phyloP scores from a whole-genome alignment of 1,284 basidiomycete genomes.

The Apiotrichum veenhuisii region DNA sequence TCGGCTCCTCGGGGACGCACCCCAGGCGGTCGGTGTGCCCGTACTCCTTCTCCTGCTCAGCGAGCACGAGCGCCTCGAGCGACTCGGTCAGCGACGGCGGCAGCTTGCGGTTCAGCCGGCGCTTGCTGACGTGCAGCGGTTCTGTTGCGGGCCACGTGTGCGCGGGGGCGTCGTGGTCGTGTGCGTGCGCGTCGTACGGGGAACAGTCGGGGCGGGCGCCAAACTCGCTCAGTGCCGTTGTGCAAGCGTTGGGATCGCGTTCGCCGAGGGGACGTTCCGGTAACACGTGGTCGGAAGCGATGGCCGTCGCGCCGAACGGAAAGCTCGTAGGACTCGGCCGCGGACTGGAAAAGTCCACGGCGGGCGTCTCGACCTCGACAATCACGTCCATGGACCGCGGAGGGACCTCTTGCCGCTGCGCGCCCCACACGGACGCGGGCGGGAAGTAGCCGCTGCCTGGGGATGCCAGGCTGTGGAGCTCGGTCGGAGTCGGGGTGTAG shows the following conservation, averaged over 20 bases:
- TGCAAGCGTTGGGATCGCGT: too few relatives aligned
- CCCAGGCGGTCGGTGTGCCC: constrained; percentile 1
- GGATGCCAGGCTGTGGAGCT: neutral
- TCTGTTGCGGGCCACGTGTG: neutral
- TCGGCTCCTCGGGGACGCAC: constrained; percentile 4
- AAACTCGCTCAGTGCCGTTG: too few relatives aligned
- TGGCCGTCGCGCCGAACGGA: too few relatives aligned
- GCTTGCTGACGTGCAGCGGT: neutral
- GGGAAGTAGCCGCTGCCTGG: neutral
- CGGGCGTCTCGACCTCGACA: neutral
- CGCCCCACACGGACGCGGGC: neutral
- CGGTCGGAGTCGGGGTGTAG: too few relatives aligned
- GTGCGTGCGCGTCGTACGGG: too few relatives aligned
- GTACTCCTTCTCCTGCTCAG: constrained; percentile 3
- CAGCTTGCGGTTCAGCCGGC: constrained; percentile 27
- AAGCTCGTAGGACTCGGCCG: too few relatives aligned
- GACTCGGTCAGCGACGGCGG: constrained; percentile 33
- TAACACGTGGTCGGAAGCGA: neutral
- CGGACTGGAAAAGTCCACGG: too few relatives aligned
- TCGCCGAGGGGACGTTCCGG: too few relatives aligned
- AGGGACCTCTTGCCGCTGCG: neutral
- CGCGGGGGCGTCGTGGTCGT: neutral
- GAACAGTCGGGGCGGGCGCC: too few relatives aligned
- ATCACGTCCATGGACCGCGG: neutral
- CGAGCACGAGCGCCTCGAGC: constrained; percentile 24